Conservation (phyloP, 2,329 filamentous ascomycete species). For the Alternaria angustiovoidea region DNA sequence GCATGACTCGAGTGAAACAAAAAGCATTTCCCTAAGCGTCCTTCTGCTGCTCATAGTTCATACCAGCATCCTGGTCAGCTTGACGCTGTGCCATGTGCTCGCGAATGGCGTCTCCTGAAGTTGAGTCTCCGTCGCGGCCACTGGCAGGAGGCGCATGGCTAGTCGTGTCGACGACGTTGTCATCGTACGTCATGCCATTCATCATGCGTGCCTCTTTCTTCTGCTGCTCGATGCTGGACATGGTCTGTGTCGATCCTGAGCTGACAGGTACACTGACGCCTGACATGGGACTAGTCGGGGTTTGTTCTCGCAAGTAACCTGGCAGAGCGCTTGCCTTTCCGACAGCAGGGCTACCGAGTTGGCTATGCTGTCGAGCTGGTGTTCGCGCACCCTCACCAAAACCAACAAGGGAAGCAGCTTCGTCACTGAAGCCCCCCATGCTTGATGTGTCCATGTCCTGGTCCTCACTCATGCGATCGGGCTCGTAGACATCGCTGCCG, state of each 20-base stretch:
- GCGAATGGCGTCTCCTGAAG: conserved; percentile 71
- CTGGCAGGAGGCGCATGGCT: conserved; percentile 44
- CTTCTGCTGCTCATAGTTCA: conserved; percentile 34
- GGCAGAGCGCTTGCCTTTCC: conserved; percentile 54
- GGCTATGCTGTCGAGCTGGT: conserved; percentile 64
- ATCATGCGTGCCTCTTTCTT: conserved; percentile 54
- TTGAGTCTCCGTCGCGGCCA: conserved; percentile 55
- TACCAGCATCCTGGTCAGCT: conserved; percentile 29
- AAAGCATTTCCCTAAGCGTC: conserved; percentile 23
- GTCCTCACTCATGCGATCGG: conserved; percentile 75
- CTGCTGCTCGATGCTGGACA: conserved; percentile 45
- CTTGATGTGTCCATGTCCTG: conserved; percentile 68
- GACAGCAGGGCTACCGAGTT: conserved; percentile 80
- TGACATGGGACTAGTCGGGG: conserved; percentile 42
- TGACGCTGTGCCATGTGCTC: conserved; percentile 55
- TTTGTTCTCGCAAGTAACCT: conserved; percentile 45
- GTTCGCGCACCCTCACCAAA: conserved; percentile 85
- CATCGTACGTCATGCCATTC: conserved; percentile 58
- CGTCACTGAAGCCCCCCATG: conserved; percentile 83
- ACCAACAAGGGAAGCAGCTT: conserved; percentile 83
- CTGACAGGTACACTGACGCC: conserved; percentile 35
- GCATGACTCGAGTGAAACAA: conserved; percentile 3
- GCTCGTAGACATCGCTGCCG: conserved; percentile 66
- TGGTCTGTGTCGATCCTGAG: conserved; percentile 41
- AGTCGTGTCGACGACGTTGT: conserved; percentile 52